Conservation (phyloP, 2,329 filamentous ascomycete species). For the Xylariomycetidae sp. region DNA sequence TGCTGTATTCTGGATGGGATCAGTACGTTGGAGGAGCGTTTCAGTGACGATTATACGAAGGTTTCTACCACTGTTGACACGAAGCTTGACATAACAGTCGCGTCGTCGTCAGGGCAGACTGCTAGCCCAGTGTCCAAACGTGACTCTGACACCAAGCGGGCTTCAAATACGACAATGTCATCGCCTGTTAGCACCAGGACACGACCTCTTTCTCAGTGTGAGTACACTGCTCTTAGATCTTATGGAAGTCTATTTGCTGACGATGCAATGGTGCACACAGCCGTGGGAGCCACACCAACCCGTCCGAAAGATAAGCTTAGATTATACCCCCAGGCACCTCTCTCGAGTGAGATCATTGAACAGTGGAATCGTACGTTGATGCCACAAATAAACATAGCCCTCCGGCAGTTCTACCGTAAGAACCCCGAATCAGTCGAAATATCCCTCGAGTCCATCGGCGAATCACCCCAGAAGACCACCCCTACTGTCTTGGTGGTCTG, state of each 20-base stretch:
- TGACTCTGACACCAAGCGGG: slow-evolving; percentile 9
- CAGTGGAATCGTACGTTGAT: slow-evolving; percentile 69
- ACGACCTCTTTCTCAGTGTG: slow-evolving; percentile 13
- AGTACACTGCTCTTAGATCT: slow-evolving; percentile 1
- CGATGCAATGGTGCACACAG: slow-evolving; percentile 7
- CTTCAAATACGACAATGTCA: slow-evolving; percentile 5
- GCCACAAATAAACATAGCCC: slow-evolving; percentile 67
- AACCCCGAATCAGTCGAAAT: slow-evolving; percentile 75
- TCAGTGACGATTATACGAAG: slow-evolving; percentile 38
- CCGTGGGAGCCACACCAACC: slow-evolving; percentile 10
- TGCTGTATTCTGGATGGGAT: slow-evolving; percentile 59
- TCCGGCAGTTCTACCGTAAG: slow-evolving; percentile 67
- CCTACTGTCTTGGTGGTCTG: slow-evolving; percentile 76
- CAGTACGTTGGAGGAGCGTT: slow-evolving; percentile 49
- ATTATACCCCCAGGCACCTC: slow-evolving; percentile 54
- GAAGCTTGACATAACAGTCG: slow-evolving; percentile 5
- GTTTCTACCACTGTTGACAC: slow-evolving; percentile 9
- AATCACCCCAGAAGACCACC: slow-evolving; percentile 58
- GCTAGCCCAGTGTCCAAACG: slow-evolving; percentile 3
- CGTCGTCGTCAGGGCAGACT: slow-evolving; percentile 14
- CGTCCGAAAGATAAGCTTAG: slow-evolving; percentile 40
- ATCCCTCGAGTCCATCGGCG: slow-evolving; percentile 69
- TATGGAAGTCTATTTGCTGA: slow-evolving; percentile 10
- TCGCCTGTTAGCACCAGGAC: slow-evolving; percentile 5
- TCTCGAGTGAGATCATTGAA: slow-evolving; percentile 58